Base-by-base conservation (phyloP, 2,329 filamentous ascomycete genomes). In the Venturia oleaginea region DNA sequence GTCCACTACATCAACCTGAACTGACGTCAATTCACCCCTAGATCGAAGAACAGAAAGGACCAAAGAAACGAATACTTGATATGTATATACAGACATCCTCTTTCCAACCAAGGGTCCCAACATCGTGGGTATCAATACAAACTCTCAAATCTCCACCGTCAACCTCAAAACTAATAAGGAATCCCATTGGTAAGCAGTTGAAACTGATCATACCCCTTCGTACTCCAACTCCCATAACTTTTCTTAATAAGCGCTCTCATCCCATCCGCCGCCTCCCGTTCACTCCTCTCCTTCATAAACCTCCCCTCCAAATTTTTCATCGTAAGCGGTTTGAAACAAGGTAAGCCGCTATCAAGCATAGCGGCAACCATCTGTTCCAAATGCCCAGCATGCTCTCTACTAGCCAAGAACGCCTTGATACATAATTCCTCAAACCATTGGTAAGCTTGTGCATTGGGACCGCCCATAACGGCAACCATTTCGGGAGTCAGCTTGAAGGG, bases 381-480 rank as follows among this genome's bases (percentile, higher is more conserved):
- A 78, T 96, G 94, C 71, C 94, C 90, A 67, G 88, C 88, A 74
- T 97, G 90, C 68, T 90, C 92, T 13, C 94, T 83, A 46, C 86
- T 87, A 4, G 92, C 93, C 51, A 99, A 80, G 82, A 97, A 99
- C 1, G 92, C 88, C 78, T 99, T 99, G 74, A 99, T 84, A 71
- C 91, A 95, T 46, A 99, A 84, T 74, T 97, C 93, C 77, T 99
- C 94, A 71, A 99, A 99, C 85, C 91, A 94, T 68, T 88, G 88
- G 81, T 96, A 99, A 17, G 91, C 82, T 76, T 97, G 93, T 62
- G 92, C 90, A 51, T 89, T 86, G 3, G 86, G 88, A 60, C 92
- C 92, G 63, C 94, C 93, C 93, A 99, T 97, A 70, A 99, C 94
- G n/a, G 92, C 91, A 66, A 99, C 84, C 95, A 99, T 99, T 75